Base-by-base conservation (phyloP, 2,329 filamentous ascomycete genomes). In the Verticillium longisporum region DNA sequence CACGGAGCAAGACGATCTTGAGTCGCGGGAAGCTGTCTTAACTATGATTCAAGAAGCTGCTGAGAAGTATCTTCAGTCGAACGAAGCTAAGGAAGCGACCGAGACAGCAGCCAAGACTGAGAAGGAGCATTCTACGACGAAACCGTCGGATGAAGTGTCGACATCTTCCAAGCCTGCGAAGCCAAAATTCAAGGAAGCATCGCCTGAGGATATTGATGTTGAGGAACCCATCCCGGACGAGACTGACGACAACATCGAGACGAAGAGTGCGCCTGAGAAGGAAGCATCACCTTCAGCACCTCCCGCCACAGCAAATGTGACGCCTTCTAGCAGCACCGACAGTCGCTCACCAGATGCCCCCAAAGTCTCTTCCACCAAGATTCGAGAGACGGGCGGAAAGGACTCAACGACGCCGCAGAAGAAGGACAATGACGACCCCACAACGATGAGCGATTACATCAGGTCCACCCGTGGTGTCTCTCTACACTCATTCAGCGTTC, bases 391-490 rank as follows among this genome's bases (percentile, higher is more conserved):
- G 31, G 26, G 2, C 4, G 54, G 13, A n/a, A 31, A 62, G 60
- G 18, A 55, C 56, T 33, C 54, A 33, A 55, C 50, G 60, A 60
- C 3, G 65, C 38, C 31, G 58, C 57, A 6, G 68, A 21, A 13
- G 45, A 50, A 50, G 9, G 45, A 50, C 45, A 7, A 69, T 5
- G 50, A 58, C 9, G 60, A 65, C 15, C 68, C 67, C 32, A 70
- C 67, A 14, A 66, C 64, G 9, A 77, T 80, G 58, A 77, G 72
- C 38, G 80, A 83, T 15, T 89, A 88, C 68, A 72, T 85, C 50
- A 79, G 83, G 36, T 72, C 76, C 3, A 87, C 83, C 1, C 78
- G 87, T 65, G 87, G 87, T 1, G 72, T 88, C 13, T 74, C 80
- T 1, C 75, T 89, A 1, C 72, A 82, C 58, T 77, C 77, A 1